Conservation (phyloP, 768 basidiomycete genomes). For the Collybia mongolica region DNA sequence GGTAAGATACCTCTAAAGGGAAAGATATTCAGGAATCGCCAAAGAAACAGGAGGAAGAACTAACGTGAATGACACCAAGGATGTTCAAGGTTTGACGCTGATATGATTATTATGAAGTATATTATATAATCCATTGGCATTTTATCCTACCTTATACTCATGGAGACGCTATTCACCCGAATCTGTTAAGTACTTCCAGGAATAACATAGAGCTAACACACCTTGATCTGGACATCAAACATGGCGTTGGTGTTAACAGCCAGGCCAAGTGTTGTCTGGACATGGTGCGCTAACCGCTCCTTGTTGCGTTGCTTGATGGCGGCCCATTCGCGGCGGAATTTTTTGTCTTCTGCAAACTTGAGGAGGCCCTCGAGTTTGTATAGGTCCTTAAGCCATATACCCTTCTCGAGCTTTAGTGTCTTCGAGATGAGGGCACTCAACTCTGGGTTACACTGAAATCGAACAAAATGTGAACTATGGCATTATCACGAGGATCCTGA, state of each 20-base stretch:
- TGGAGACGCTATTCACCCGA: slow-evolving; percentile 68
- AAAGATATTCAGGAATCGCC: neutral
- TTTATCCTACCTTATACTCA: slow-evolving; percentile 71
- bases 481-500: no score
- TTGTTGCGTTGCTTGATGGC: slow-evolving; percentile 90
- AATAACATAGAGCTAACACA: slow-evolving; percentile 18
- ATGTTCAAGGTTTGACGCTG: slow-evolving; percentile 95
- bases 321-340: slow-evolving; percentile 80
- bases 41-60: slow-evolving; percentile 17
- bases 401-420: slow-evolving; percentile 72
- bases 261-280: slow-evolving; percentile 70
- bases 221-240: slow-evolving; percentile 93
- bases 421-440: slow-evolving; percentile 83
- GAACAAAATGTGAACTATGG: neutral
- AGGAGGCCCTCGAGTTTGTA: slow-evolving; percentile 76
- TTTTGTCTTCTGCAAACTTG: slow-evolving; percentile 65
- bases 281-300: slow-evolving; percentile 76
- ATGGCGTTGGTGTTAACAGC: slow-evolving; percentile 72
- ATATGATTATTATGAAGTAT: neutral
- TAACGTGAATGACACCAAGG: slow-evolving; percentile 81
- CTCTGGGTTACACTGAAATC: slow-evolving; percentile 77
- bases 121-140: neutral
- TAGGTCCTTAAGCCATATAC: slow-evolving; percentile 84
- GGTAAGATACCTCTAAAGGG: slow-evolving; percentile 67
- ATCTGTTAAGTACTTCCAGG: neutral